These are phyloP conservation scores for Fonsecaea pedrosoi DNA, from an alignment of 2,329 filamentous ascomycete species.

Conservation along the genomic window DNA sequence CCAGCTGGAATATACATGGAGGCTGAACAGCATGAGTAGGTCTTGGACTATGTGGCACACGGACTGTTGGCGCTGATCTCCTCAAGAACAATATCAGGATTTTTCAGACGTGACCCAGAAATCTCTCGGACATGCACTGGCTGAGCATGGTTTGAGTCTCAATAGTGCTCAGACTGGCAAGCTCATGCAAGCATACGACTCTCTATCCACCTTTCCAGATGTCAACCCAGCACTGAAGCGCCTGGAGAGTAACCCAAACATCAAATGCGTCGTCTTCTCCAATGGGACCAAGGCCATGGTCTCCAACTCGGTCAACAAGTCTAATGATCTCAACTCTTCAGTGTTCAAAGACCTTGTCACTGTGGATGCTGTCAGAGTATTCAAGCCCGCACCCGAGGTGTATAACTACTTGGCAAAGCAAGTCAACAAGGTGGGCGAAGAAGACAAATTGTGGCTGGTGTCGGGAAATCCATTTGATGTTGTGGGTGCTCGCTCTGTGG, in stretches of 20 bases:
- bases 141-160: constrained; percentile 61
- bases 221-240: constrained; percentile 61
- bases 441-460: constrained; percentile 69
- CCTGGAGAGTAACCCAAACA: constrained; percentile 50
- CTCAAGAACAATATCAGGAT: constrained; percentile 63
- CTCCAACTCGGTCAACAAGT: constrained; percentile 63
- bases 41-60: constrained; percentile 12
- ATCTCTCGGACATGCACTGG: constrained; percentile 68
- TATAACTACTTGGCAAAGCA: constrained; percentile 66
- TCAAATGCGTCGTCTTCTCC: constrained; percentile 70
- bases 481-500: constrained; percentile 66
- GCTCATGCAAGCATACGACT: constrained; percentile 70
- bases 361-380: constrained; percentile 65
- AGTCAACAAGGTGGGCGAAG: constrained; percentile 55
- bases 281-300: constrained; percentile 73
- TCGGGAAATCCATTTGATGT: constrained; percentile 77
- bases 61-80: constrained; percentile 1
- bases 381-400: constrained; percentile 68
- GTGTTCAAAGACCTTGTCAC: constrained; percentile 65
- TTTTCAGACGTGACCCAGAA: constrained; percentile 69
- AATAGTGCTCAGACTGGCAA: constrained; percentile 51
- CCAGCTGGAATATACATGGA: constrained; percentile 80
- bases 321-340: constrained; percentile 59
- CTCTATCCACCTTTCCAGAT: constrained; percentile 69
- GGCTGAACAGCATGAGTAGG: constrained; percentile 76